A percentile compares a stretch with the other conserved stretches of the same genome.
These are phyloP conservation scores for Centrapalus pauciflorus DNA, from an alignment of 129 eudicot genomes.

Conservation along the genomic window DNA sequence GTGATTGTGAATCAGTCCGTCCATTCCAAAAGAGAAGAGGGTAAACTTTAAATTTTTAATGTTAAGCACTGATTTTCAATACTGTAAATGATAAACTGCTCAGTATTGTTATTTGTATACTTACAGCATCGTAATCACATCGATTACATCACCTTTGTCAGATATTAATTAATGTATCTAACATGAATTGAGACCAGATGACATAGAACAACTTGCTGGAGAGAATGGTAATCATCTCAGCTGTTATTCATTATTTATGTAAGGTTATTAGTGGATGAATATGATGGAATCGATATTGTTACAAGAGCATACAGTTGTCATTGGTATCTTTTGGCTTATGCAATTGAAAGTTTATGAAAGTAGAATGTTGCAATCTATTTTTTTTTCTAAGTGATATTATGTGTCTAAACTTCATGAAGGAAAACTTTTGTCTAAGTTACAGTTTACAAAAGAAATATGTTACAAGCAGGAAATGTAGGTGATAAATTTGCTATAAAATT, in stretches of 20 bases:
- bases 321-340: no score
- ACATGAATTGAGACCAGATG: no score
- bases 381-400: background rate
- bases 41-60: no score
- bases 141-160: background rate
- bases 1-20: background rate
- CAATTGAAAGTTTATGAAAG: no score
- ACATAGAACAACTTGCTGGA: no score
- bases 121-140: background rate
- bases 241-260: no score
- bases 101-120: no score
- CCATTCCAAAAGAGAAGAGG: no score
- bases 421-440: background rate
- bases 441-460: background rate
- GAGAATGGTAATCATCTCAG: background rate
- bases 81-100: background rate
- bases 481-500: background rate
- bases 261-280: no score
- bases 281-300: no score
- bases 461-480: slow-evolving; percentile 1
- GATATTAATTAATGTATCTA: background rate
- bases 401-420: background rate
- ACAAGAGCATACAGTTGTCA: no score
- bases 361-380: background rate
- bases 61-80: background rate